Percentiles rank a stretch among this genome's conserved stretches.
Conservation (phyloP, 2,329 filamentous ascomycete species). For the Colletotrichum noveboracense region DNA sequence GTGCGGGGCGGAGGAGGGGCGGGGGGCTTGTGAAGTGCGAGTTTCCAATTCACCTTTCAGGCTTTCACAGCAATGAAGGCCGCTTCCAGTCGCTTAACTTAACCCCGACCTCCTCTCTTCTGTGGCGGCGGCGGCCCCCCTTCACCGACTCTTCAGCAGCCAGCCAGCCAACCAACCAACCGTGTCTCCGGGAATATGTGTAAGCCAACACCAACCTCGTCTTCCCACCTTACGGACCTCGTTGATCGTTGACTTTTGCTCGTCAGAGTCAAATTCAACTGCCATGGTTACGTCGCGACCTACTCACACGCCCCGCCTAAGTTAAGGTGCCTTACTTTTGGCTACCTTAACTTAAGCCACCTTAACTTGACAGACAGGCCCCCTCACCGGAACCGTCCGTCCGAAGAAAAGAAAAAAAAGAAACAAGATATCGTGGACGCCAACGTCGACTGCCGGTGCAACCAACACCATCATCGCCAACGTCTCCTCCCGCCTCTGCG, state of each 20-base stretch:
- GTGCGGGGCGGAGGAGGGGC: slow-evolving; percentile 1
- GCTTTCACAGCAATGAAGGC: background rate
- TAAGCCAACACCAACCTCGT: background rate
- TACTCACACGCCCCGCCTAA: background rate
- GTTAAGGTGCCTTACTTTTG: background rate
- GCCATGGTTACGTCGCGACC: background rate
- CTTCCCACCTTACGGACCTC: background rate
- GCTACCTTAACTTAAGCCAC: background rate
- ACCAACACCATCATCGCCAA: background rate
- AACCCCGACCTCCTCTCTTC: background rate
- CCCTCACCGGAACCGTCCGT: background rate
- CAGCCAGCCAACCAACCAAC: background rate
- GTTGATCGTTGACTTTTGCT: background rate
- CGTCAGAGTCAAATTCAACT: background rate
- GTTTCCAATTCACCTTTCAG: background rate
- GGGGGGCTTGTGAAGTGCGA: background rate
- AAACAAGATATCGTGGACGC: background rate
- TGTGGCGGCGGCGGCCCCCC: background rate
- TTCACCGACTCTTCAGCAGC: slow-evolving; percentile 4
- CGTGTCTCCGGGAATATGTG: background rate
- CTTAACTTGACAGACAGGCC: background rate
- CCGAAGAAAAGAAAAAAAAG: background rate
- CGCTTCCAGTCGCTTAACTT: background rate
- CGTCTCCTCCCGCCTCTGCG: background rate
- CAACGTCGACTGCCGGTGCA: background rate